Evolutionary conservation across 805 yeast species (phyloP), one percentile per base, ranked within the genome.

Genomic region (Sugiyamaella chiloensis): DNA sequence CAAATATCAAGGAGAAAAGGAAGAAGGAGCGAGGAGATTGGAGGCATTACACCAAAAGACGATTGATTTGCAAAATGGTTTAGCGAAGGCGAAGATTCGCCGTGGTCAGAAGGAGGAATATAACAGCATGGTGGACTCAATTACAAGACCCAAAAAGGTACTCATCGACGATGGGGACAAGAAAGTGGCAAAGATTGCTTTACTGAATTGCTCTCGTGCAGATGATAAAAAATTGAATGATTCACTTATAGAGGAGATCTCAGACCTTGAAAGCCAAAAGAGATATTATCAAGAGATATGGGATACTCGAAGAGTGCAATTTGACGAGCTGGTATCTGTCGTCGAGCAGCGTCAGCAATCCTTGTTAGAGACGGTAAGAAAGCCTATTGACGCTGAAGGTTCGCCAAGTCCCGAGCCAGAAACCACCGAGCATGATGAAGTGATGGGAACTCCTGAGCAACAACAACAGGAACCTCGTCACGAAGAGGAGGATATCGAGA

Each of bases 31-130:
- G 29, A 40, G 20, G 35, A 49, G 32, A 41, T 44, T 49, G 6
- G 47, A 43, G 17, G 34, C 44, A 12, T 42, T 57, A 21, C 42
- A 41, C 8, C 43, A 41, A 8, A 45, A 53, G 42, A 42, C 56
- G 4, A 45, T 19, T 9, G 60, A 56, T 32, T 51, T 60, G 11
- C 52, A 51, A 24, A 34, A 24, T 34, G 48, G 41, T 27, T 48
- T 52, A 37, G 43, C 39, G 12, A 40, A 37, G 24, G 60, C 62
- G 1, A 55, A 53, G 41, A 40, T 16, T 17, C 30, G 39, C 12
- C 53, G 63, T 29, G 32, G 46, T 4, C 55, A 60, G 37, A 43
- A 51, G 21, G 61, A 61, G 47, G 60, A 56, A 21, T 56, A 55
- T 50, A 57, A 58, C 47, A 17, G 29, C 7, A 37, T 57, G 17